phyloP scores from a whole-genome alignment of 352 stramenopile genomes.

The Phytophthora cryptogea region DNA sequence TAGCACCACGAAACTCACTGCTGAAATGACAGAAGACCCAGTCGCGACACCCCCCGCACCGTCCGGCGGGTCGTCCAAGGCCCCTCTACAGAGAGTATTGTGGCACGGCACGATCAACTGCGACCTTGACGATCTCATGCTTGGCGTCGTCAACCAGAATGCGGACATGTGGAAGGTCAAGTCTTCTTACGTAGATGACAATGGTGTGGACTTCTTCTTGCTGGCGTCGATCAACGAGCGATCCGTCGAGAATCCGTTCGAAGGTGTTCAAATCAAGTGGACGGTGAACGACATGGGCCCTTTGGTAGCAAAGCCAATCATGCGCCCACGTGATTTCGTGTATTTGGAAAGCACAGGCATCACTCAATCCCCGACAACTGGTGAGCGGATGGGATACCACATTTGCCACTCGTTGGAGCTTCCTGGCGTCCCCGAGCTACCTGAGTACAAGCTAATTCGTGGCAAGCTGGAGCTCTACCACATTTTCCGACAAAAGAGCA shows the following conservation, averaged over 20 bases:
- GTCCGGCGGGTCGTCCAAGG: neutral
- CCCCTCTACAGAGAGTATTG: conserved; percentile 25
- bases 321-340: conserved; percentile 47
- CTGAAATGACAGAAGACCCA: conserved; percentile 18
- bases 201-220: conserved; percentile 33
- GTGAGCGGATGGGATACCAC: conserved; percentile 56
- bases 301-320: conserved; percentile 29
- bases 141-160: conserved; percentile 37
- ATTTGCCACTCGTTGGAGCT: conserved; percentile 51
- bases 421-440: conserved; percentile 31
- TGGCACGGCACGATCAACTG: conserved; percentile 49
- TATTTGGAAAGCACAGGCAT: conserved; percentile 54
- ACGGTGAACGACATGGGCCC: conserved; percentile 41
- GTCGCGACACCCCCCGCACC: conserved; percentile 19
- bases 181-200: conserved; percentile 51
- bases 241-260: conserved; percentile 30
- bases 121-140: conserved; percentile 51
- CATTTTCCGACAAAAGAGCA: conserved; percentile 47
- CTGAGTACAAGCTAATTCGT: conserved; percentile 45
- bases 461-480: conserved; percentile 42
- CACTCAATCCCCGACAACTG: conserved; percentile 28
- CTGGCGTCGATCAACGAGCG: conserved; percentile 32
- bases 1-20: conserved; percentile 25
- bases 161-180: conserved; percentile 48
- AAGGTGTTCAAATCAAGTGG: conserved; percentile 45